Conservation (phyloP, 169 alveolate species). For the Plasmodium yoelii region DNA sequence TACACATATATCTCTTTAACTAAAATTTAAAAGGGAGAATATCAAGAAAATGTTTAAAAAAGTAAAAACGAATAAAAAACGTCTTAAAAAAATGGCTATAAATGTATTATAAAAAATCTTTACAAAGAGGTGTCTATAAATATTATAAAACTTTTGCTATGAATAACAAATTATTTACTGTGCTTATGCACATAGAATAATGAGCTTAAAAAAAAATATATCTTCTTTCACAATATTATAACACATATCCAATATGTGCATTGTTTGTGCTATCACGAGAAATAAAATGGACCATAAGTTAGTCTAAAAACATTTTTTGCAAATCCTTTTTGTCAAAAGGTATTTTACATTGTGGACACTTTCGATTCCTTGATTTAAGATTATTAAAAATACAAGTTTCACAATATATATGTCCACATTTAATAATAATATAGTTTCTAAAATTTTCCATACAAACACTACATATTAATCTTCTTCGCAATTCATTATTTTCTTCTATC, state of each 20-base stretch:
- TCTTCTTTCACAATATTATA: too few relatives aligned
- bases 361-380: slow-evolving; percentile 83
- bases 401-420: slow-evolving; percentile 90
- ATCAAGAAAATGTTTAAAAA: too few relatives aligned
- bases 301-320: slow-evolving; percentile 77
- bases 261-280: neutral
- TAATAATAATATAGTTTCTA: slow-evolving; percentile 83
- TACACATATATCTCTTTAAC: too few relatives aligned
- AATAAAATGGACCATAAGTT: neutral
- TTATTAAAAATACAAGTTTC: slow-evolving; percentile 78
- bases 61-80: too few relatives aligned
- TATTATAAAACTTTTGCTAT: too few relatives aligned
- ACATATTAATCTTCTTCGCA: slow-evolving; percentile 85
- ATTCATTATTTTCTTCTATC: slow-evolving; percentile 80
- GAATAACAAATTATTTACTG: too few relatives aligned
- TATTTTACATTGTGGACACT: slow-evolving; percentile 86
- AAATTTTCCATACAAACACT: slow-evolving; percentile 87
- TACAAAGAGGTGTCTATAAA: too few relatives aligned
- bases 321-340: slow-evolving; percentile 84
- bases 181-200: neutral
- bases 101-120: too few relatives aligned
- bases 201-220: neutral
- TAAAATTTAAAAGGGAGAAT: too few relatives aligned
- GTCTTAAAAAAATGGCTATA: too few relatives aligned
- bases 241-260: too few relatives aligned